Percentiles rank a stretch among this genome's conserved stretches.
These are phyloP conservation scores for Suhomyces prunicola DNA, from an alignment of 805 yeast species.

Conservation along the genomic window DNA sequence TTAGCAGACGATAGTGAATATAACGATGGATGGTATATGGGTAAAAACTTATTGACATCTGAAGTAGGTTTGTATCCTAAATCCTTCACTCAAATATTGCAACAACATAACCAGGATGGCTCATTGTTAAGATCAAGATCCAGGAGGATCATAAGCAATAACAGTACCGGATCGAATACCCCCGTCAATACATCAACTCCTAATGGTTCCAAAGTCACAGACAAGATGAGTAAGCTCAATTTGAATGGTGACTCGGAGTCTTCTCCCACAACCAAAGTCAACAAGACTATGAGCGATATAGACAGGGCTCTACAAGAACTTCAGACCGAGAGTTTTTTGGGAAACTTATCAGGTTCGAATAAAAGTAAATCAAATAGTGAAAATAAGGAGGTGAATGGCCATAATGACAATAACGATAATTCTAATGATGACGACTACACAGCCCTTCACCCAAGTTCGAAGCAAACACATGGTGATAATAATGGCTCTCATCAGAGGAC, in stretches of 20 bases:
- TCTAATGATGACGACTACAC: background rate
- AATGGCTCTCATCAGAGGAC: conserved; percentile 6
- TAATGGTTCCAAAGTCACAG: conserved; percentile 7
- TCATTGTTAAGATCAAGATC: conserved; percentile 51
- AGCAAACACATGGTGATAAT: background rate
- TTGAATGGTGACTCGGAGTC: conserved; percentile 2
- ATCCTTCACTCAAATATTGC: conserved; percentile 66
- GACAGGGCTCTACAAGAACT: conserved; percentile 71
- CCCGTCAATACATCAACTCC: background rate
- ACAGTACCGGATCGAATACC: conserved; percentile 3
- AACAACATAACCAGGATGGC: conserved; percentile 6
- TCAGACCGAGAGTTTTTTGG: conserved; percentile 24
- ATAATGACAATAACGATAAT: background rate
- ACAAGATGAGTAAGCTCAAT: conserved; percentile 5
- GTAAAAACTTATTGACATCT: conserved; percentile 67
- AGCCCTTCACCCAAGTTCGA: background rate
- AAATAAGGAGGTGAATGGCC: background rate
- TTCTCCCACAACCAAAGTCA: conserved; percentile 26
- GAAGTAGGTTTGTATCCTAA: conserved; percentile 89
- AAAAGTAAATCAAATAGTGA: background rate
- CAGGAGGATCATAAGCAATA: conserved; percentile 37
- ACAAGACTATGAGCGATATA: conserved; percentile 63
- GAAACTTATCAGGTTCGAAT: conserved; percentile 1
- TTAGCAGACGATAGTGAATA: conserved; percentile 91
- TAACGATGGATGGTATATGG: conserved; percentile 97